Evolutionary conservation across 2,329 filamentous ascomycete species (phyloP), one percentile per base, ranked within the genome.

Genomic region (Verticillium tricorpus): DNA sequence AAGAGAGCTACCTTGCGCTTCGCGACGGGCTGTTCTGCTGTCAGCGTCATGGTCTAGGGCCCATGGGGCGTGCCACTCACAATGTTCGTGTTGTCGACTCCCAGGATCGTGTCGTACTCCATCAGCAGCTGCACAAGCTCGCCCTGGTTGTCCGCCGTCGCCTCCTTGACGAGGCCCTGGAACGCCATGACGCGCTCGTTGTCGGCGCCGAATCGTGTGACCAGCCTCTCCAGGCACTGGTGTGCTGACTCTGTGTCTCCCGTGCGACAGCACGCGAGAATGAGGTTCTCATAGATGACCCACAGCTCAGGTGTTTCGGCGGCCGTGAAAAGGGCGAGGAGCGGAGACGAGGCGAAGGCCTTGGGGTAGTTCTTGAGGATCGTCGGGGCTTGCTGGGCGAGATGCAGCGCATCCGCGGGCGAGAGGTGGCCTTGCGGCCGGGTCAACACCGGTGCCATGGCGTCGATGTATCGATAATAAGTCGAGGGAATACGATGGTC

Each of bases 161-260:
- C 92, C 77, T 98, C 95, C 69, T 93, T 89, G 66, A 93, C 89
- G 31, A 99, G 76, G 2, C 94, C 95, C 66, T 85, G 84, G 57
- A 98, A 78, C 12, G 90, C 93, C 84, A 94, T 89, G 58, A 98
- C 83, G 67, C 92, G 88, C 76, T 97, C 92, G 75, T 98, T 96
- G 39, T 86, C 82, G 31, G 84, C 80, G 31, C 94, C 93, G 73
- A 99, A 99, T 57, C 95, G 90, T 63, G 85, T 80, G 5, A 87
- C 87, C 56, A 99, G 83, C 64, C 89, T 85, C 70, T 91, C 85
- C 40, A 98, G 82, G 71, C 91, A 91, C 68, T 87, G 74, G 66
- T 87, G 86, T 28, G 95, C 95, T 28, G 91, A 86, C 66, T 86
- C 79, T 69, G 96, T 89, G 74, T 98, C 91, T 60, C 91, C 90